phyloP scores from a whole-genome alignment of 257 asterid genomes.

The Solanum megistacrolobum region DNA sequence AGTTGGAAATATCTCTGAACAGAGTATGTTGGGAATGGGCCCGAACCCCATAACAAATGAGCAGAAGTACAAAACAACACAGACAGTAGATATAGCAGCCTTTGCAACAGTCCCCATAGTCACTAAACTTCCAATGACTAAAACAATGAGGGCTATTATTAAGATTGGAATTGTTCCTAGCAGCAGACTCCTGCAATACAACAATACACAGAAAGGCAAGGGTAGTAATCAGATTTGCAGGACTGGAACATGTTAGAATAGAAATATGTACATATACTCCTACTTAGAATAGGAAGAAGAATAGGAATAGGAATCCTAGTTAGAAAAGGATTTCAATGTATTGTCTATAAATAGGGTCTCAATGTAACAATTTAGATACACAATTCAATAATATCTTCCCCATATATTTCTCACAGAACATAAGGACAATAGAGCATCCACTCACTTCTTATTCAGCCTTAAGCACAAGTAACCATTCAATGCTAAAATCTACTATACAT shows the following conservation, averaged over 20 bases:
- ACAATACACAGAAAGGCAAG: neutral
- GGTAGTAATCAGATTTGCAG: neutral
- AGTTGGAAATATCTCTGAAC: constrained; percentile 66
- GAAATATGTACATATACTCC: too few species aligned
- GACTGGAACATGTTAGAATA: too few species aligned
- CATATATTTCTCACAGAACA: too few species aligned
- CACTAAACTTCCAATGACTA: constrained; percentile 31
- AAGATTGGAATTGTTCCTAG: constrained; percentile 51
- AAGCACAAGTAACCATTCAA: neutral
- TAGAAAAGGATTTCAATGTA: too few species aligned
- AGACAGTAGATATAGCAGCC: constrained; percentile 41
- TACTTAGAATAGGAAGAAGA: too few species aligned
- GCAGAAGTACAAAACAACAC: constrained; percentile 43
- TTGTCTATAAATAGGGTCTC: too few species aligned
- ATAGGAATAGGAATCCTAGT: too few species aligned
- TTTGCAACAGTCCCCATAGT: constrained; percentile 23
- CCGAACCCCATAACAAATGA: constrained; percentile 64
- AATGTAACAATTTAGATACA: too few species aligned
- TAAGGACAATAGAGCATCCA: neutral
- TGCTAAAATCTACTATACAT: neutral
- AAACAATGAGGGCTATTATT: constrained; percentile 25
- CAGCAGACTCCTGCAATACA: constrained; percentile 42
- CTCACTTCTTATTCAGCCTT: neutral
- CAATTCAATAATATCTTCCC: too few species aligned
- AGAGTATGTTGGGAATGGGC: constrained; percentile 61